phyloP scores from a whole-genome alignment of 306 rosid species.

The Purshia tridentata region DNA sequence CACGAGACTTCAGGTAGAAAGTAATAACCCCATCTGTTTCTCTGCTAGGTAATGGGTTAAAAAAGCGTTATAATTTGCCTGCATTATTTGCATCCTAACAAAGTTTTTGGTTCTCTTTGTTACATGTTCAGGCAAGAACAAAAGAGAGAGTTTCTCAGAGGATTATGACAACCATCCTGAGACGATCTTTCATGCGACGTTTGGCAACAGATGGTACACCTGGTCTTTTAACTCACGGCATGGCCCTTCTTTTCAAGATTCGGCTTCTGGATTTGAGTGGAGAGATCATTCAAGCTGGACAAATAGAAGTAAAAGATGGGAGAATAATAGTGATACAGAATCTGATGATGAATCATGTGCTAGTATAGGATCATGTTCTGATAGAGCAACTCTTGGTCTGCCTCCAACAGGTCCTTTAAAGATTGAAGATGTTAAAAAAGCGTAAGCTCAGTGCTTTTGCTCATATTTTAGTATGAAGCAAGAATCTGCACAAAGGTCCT shows the following conservation, averaged over 20 bases:
- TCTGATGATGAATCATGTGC: constrained; percentile 40
- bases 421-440: constrained; percentile 82
- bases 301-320: constrained; percentile 45
- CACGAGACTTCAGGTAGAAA: background rate
- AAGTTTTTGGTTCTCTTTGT: constrained; percentile 5
- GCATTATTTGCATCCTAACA: background rate
- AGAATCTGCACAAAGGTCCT: background rate
- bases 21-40: background rate
- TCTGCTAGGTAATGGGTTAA: background rate
- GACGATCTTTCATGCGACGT: constrained; percentile 52
- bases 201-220: constrained; percentile 53
- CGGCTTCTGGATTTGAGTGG: constrained; percentile 68
- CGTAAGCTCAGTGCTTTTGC: constrained; percentile 50
- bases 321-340: constrained; percentile 51
- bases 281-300: constrained; percentile 47
- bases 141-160: constrained; percentile 37
- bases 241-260: constrained; percentile 35
- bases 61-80: background rate
- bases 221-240: constrained; percentile 52
- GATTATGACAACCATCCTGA: constrained; percentile 47
- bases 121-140: constrained; percentile 37
- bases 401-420: constrained; percentile 76
- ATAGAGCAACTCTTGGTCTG: constrained; percentile 75
- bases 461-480: background rate
- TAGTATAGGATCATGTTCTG: constrained; percentile 49